Base-by-base conservation (phyloP, 176 grass and related monocot genomes). In the Hyparrhenia diplandra region DNA sequence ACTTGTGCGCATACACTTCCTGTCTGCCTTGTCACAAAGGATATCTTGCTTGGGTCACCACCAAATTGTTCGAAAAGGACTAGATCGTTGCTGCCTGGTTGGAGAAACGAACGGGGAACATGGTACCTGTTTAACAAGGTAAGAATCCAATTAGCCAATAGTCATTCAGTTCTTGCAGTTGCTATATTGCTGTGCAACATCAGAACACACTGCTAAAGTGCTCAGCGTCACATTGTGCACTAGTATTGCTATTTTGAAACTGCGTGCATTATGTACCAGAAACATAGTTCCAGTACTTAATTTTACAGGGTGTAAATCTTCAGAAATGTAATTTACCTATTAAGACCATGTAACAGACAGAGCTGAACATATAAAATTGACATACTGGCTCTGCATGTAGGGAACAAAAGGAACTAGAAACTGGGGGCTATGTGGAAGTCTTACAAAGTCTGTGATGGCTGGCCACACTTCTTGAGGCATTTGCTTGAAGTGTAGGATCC, bases 391-490 rank as follows among this genome's bases (percentile, higher is more conserved):
- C 31, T 43, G 25, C 30, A 67, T 62, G 41, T 61, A 52, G 43
- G 64, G 27, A 66, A 60, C 8, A 30, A 40, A 69, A 30, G 16
- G 30, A 39, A 47, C 10, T 5, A 51, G 60, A 36, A 79, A 67
- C 6, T 83, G 49, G 49, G 75, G 30, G 2, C 42, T 64, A 11
- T 61, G 18, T 36, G 52, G 25, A 80, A 75, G 73, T 71, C 94
- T 46, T 96, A 99, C 93, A 95, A 75, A 55, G 30, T 77, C 39
- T 99, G 97, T 39, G 97, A 99, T 43, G 97, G 90, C n/a, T 96
- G 94, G 18, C 97, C 91, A 61, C 97, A 99, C 82, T 91, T 96
- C 76, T 96, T 96, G 24, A 88, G 85, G 87, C 97, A 99, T 88
- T 99, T 99, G 68, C 5, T 78, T 1, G 91, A 85, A 77, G 4